Base-by-base conservation (phyloP, 371 early-diverging fungal species). In the Phascolomyces articulosus region DNA sequence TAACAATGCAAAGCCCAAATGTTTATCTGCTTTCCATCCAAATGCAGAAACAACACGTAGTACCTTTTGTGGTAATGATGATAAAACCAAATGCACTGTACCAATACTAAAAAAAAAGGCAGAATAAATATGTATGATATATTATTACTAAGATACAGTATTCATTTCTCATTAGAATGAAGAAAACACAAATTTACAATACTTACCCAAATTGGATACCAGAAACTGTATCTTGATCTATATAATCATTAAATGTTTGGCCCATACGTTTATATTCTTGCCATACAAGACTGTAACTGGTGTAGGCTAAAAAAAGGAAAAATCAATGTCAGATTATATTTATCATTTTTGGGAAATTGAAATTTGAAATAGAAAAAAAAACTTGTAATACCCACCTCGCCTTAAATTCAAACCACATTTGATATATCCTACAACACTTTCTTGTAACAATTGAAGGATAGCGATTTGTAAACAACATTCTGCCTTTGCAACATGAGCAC, bases 341-440 rank as follows among this genome's bases (percentile, higher is more conserved):
- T n/a, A n/a, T n/a, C n/a, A n/a, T n/a, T n/a, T n/a, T n/a, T n/a
- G n/a, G n/a, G n/a, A n/a, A n/a, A n/a, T n/a, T n/a, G n/a, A n/a
- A n/a, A n/a, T n/a, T n/a, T n/a, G n/a, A n/a, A n/a, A n/a, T n/a
- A n/a, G n/a, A n/a, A n/a, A n/a, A n/a, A n/a, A n/a, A n/a, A n/a
- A n/a, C n/a, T n/a, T n/a, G n/a, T n/a, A n/a, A n/a, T n/a, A n/a
- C n/a, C n/a, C n/a, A 88, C 88, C 88, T 79, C 84, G 78, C 60
- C 87, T 73, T 40, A 89, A 62, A 63, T 87, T 89, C 55, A 89
- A 60, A 26, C 86, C 89, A 31, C 85, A 87, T 67, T 87, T 89
- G 48, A 87, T 78, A 64, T 87, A 89, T 21, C 86, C 83, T 66
- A 87, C 77, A 0, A 84, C 77, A 55, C 73, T 86, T 55, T 87